A percentile compares a stretch with the other conserved stretches of the same genome.
Evolutionary conservation across 169 alveolate genomes (phyloP).

Genomic region (Cryptosporidium felis): DNA sequence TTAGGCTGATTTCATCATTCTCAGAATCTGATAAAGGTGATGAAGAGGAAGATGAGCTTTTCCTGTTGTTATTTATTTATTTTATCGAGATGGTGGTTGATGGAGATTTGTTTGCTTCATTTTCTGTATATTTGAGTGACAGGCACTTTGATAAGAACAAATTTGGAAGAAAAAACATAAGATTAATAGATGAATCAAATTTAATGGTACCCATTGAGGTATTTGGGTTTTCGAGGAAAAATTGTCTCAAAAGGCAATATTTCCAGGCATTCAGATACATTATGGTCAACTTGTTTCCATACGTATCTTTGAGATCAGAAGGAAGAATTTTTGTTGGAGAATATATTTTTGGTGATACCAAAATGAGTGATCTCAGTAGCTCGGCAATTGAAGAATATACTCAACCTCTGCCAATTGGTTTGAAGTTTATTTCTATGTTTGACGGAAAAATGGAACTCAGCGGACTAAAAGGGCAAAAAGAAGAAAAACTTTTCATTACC

Average conservation of each 20-base stretch:
- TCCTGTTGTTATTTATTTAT: not conserved
- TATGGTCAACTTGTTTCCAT: constrained; percentile 11
- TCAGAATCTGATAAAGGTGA: not conserved
- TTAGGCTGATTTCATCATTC: not conserved
- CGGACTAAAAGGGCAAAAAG: not conserved
- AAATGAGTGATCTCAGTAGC: too few species aligned
- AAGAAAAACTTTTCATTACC: not conserved
- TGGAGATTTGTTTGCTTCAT: too few species aligned
- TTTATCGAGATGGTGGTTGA: not conserved
- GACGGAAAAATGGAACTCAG: not conserved
- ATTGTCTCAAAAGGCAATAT: too few species aligned
- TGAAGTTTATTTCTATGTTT: not conserved
- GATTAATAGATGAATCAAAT: not conserved
- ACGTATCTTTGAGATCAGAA: not conserved
- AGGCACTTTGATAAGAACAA: too few species aligned
- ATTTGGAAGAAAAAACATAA: not conserved
- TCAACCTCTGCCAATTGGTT: constrained; percentile 3
- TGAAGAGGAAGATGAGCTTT: not conserved
- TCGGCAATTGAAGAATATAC: not conserved
- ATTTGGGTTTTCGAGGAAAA: not conserved
- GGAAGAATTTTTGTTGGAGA: not conserved
- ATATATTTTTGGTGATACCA: not conserved
- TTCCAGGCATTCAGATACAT: not conserved
- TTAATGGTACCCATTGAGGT: constrained; percentile 13
- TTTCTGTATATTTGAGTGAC: too few species aligned